A percentile compares a stretch with the other conserved stretches of the same genome.
These are phyloP conservation scores for Blastobotrys buckinghamii DNA, from an alignment of 1,139 yeast genomes.

Conservation along the genomic window DNA sequence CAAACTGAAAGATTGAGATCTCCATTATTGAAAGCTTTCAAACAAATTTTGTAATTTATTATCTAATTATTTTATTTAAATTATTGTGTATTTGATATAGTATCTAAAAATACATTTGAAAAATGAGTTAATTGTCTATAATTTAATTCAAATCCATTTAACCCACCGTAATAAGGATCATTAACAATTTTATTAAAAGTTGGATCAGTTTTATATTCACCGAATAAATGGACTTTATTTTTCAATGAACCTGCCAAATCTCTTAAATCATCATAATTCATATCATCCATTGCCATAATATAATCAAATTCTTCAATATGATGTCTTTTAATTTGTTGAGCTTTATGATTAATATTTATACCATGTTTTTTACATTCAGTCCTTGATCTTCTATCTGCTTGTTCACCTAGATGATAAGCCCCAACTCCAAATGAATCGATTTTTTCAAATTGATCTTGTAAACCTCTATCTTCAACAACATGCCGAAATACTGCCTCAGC, in stretches of 20 bases:
- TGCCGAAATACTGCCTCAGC: slow-evolving; percentile 88
- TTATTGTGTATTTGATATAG: neutral
- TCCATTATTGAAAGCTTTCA: slow-evolving; percentile 76
- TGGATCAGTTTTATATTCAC: slow-evolving; percentile 60
- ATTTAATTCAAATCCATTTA: slow-evolving; percentile 72
- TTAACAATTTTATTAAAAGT: slow-evolving; percentile 55
- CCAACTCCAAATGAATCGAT: slow-evolving; percentile 91
- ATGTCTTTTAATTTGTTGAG: slow-evolving; percentile 56
- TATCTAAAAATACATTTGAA: slow-evolving; percentile 10
- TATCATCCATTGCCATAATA: slow-evolving; percentile 63
- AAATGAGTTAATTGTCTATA: slow-evolving; percentile 71
- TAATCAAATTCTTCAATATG: slow-evolving; percentile 75
- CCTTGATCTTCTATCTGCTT: slow-evolving; percentile 71
- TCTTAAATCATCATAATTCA: slow-evolving; percentile 45
- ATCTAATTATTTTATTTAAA: neutral
- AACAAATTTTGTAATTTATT: slow-evolving; percentile 13
- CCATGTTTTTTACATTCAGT: slow-evolving; percentile 64
- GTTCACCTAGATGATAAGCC: slow-evolving; percentile 75
- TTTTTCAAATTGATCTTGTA: slow-evolving; percentile 38
- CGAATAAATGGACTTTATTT: slow-evolving; percentile 48
- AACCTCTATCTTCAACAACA: slow-evolving; percentile 47
- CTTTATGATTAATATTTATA: slow-evolving; percentile 67
- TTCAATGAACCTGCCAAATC: slow-evolving; percentile 36
- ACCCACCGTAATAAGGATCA: slow-evolving; percentile 92
- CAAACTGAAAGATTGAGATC: slow-evolving; percentile 47